phyloP scores from a whole-genome alignment of 2,329 filamentous ascomycete species.

The Biscogniauxia sp. region DNA sequence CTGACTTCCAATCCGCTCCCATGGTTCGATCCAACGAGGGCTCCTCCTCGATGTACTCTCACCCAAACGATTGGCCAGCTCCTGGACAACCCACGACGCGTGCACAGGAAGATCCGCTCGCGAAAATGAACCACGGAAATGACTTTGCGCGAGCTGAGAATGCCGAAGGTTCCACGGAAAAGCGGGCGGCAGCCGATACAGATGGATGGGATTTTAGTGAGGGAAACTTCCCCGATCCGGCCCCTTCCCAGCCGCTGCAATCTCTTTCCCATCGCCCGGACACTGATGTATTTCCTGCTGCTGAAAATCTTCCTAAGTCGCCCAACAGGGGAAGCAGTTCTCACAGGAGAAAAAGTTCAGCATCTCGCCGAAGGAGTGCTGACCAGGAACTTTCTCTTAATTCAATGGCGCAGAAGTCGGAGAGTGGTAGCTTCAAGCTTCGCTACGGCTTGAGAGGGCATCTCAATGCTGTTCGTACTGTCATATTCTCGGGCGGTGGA shows the following conservation, averaged over 20 bases:
- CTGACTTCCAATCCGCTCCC: slow-evolving; percentile 45
- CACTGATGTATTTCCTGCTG: slow-evolving; percentile 81
- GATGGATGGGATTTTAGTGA: slow-evolving; percentile 97
- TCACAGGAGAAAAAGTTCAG: slow-evolving; percentile 78
- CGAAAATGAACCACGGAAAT: slow-evolving; percentile 37
- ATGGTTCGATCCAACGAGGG: slow-evolving; percentile 54
- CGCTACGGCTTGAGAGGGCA: slow-evolving; percentile 90
- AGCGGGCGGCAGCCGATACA: slow-evolving; percentile 49
- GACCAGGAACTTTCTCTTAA: slow-evolving; percentile 62
- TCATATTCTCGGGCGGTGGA: slow-evolving; percentile 95
- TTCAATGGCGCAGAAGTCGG: slow-evolving; percentile 54
- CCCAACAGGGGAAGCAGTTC: slow-evolving; percentile 67
- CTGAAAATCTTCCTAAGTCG: slow-evolving; percentile 78
- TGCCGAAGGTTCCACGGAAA: slow-evolving; percentile 45
- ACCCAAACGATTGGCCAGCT: slow-evolving; percentile 29
- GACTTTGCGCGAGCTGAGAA: slow-evolving; percentile 41
- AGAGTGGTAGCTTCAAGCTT: slow-evolving; percentile 82
- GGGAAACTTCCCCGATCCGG: slow-evolving; percentile 59
- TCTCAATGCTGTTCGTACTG: slow-evolving; percentile 86
- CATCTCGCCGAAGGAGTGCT: slow-evolving; percentile 66
- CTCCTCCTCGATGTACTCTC: slow-evolving; percentile 39
- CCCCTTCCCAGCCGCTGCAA: slow-evolving; percentile 41
- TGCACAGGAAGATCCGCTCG: slow-evolving; percentile 25
- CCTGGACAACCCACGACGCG: slow-evolving; percentile 22
- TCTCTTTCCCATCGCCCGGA: slow-evolving; percentile 68